These are phyloP conservation scores for Aspergillus vadensis DNA, from an alignment of 2,329 filamentous ascomycete genomes.

Conservation along the genomic window DNA sequence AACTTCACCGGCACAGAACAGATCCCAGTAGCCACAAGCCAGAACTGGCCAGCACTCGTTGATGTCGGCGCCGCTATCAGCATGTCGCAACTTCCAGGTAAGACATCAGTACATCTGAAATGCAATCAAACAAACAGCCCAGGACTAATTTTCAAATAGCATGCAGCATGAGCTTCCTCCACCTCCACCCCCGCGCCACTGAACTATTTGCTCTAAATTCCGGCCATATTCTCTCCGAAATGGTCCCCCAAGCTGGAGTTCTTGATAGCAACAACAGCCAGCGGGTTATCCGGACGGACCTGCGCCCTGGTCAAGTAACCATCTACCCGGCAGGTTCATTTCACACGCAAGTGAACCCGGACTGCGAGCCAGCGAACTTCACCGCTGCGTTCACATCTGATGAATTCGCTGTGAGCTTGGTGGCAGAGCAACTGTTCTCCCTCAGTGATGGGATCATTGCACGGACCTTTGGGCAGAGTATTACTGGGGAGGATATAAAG, in stretches of 20 bases:
- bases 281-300: slow-evolving; percentile 21
- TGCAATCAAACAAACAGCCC: neutral
- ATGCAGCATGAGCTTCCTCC: slow-evolving; percentile 30
- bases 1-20: slow-evolving; percentile 17
- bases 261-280: slow-evolving; percentile 19
- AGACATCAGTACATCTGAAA: neutral
- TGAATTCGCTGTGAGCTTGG: slow-evolving; percentile 25
- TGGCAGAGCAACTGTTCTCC: slow-evolving; percentile 22
- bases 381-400: slow-evolving; percentile 27
- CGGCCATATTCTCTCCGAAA: slow-evolving; percentile 22
- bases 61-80: slow-evolving; percentile 23
- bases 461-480: slow-evolving; percentile 22
- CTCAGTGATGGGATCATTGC: slow-evolving; percentile 25
- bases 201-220: slow-evolving; percentile 26
- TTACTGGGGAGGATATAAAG: slow-evolving; percentile 27
- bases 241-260: slow-evolving; percentile 23
- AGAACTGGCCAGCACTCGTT: slow-evolving; percentile 23
- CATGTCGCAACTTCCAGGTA: slow-evolving; percentile 24
- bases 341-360: slow-evolving; percentile 30
- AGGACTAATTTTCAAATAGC: slow-evolving; percentile 14
- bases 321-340: slow-evolving; percentile 30
- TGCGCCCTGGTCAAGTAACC: slow-evolving; percentile 24
- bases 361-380: slow-evolving; percentile 29
- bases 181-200: slow-evolving; percentile 29
- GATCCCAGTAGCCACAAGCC: slow-evolving; percentile 20